Conservation (phyloP, 1,284 basidiomycete genomes). For the Xanthoconium separans region DNA sequence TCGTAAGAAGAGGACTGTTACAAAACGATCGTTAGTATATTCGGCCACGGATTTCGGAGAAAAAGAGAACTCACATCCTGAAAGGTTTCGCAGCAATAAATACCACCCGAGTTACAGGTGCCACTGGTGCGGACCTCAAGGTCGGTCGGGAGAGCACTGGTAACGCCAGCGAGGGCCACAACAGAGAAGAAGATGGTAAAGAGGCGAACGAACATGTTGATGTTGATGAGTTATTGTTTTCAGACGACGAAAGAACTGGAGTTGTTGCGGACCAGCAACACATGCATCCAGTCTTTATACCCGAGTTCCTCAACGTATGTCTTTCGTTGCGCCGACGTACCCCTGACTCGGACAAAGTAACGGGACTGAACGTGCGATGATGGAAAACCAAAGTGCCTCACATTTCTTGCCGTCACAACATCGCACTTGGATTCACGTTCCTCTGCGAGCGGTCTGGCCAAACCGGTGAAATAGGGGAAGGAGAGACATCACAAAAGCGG, state of each 20-base stretch:
- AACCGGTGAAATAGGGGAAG: too few species aligned
- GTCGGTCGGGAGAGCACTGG: constrained; percentile 7
- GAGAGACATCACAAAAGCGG: too few species aligned
- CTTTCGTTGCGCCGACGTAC: background rate
- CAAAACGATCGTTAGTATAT: background rate
- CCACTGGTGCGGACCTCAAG: constrained; percentile 2
- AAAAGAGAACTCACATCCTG: constrained; percentile 4
- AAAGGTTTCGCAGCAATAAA: constrained; percentile 15
- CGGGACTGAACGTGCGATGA: background rate
- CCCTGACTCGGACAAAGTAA: background rate
- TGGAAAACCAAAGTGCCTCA: background rate
- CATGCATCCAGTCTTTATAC: background rate
- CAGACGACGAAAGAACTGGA: background rate
- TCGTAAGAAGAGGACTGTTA: background rate
- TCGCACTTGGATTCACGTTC: background rate
- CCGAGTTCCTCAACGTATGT: background rate
- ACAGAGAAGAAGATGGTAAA: constrained; percentile 8
- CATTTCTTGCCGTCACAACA: background rate
- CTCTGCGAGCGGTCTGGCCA: too few species aligned
- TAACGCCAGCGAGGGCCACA: constrained; percentile 8
- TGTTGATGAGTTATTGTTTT: background rate
- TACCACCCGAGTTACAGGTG: constrained; percentile 7
- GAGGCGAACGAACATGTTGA: constrained; percentile 15
- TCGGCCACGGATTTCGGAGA: background rate
- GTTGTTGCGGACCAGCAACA: background rate